Base-by-base conservation (phyloP, 2,329 filamentous ascomycete genomes). In the Fusarium sp. region DNA sequence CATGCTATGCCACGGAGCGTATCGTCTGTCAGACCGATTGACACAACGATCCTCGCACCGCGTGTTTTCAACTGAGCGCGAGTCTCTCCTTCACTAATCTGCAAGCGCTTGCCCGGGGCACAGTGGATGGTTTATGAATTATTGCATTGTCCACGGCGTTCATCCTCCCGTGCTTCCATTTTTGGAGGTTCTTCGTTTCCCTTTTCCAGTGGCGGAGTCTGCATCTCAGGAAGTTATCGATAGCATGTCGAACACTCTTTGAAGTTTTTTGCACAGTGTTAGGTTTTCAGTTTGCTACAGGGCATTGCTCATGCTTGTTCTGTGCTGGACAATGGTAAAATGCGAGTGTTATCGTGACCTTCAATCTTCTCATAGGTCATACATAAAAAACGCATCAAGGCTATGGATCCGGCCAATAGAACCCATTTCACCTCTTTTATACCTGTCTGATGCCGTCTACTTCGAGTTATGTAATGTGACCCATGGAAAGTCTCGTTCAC, bases 1-100 rank as follows among this genome's bases (percentile, higher is more conserved):
- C 0, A 87, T 97, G 83, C 76, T 92, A 5, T 96, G 93, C 76
- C 88, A 95, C 78, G 90, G 86, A 79, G 87, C 88, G 0, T 91
- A 94, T 74, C 76, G 79, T 64, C 42, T 85, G 66, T 77, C 80
- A 0, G 82, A 83, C 71, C 77, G 79, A 67, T 31, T 85, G 62
- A 70, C 76, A 2, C 79, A 80, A 51, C 80, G 81, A 76, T 76
- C 77, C 41, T 64, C 61, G 14, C 46, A 64, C 29, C 63, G 63
- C 3, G 58, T 48, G n/a, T 62, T 67, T 25, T 50, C 69, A n/a
- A 68, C 59, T 17, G 79, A 80, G 56, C 66, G 70, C 18, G 67
- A 71, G 27, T 71, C 78, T 11, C 72, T 80, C 29, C 71, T 80
- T 21, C 68, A 60, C 56, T 76, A 52, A 70, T n/a, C 21, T 20